Base-by-base conservation (phyloP, 2,329 filamentous ascomycete genomes). In the Cercospora sp. region DNA sequence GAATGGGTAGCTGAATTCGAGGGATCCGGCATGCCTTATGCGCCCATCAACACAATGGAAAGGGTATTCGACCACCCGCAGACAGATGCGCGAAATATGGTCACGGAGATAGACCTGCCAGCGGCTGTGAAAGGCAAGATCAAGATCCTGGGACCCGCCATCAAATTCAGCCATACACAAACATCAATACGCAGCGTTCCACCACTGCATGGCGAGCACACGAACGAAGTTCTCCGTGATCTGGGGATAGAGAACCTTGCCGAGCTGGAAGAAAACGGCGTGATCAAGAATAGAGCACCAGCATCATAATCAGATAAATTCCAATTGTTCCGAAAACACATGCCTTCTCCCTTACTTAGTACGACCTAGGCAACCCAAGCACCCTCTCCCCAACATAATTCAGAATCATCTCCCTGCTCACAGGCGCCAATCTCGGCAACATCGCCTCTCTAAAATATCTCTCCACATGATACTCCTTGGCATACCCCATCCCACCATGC, bases 401-500 rank as follows among this genome's bases (percentile, higher is more conserved):
- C 57, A 77, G 58, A 53, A 74, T 75, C 77, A 79, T 77, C 69
- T 79, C 78, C 18, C 74, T 70, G 66, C 86, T 89, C 0, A 90
- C 84, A 0, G 88, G 88, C 9, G 88, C 88, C 63, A 91, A 88
- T 9, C 89, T 79, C 2, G 88, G 88, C 45, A 90, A 86, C 66
- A 90, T 82, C 63, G 86, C 87, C 76, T 90, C 89, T n/a, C 88
- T 80, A 67, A 90, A 81, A 79, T 87, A 90, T 55, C 88, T 81
- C 77, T 90, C 88, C 10, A 90, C 88, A 76, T 90, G 86, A 74
- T 89, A 90, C 74, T 72, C 71, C 28, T 71, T 81, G 0, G 88
- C 87, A 74, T 90, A 90, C 1, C 88, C 88, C 86, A 90, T 90
- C 0, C 88, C 88, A 0, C 88, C 88, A 61, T 87, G 83, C 9